Evolutionary conservation across 768 basidiomycete species (phyloP).

Genomic region (Fomitopsis serialis): DNA sequence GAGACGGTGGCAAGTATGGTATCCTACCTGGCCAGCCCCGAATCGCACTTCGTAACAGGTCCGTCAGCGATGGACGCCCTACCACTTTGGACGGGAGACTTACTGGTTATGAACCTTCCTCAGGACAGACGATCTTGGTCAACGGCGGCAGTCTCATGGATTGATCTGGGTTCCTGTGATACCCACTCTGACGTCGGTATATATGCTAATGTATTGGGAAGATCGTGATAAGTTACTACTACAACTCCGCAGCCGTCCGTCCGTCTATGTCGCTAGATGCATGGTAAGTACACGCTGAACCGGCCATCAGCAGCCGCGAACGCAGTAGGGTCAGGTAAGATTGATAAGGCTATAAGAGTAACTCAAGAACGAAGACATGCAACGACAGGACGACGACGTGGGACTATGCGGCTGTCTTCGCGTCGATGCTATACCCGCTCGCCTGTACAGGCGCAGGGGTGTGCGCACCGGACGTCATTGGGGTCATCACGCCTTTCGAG

Average conservation of each 20-base stretch:
- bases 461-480: not conserved
- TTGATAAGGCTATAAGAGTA: not conserved
- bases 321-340: not conserved
- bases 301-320: not conserved
- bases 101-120: not conserved
- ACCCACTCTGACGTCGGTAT: not conserved
- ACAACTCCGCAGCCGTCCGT: not conserved
- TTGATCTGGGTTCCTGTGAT: too few relatives aligned
- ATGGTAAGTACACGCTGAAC: not conserved
- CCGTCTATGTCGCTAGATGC: not conserved
- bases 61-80: not conserved
- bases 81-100: not conserved
- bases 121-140: conserved; percentile 5
- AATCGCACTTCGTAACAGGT: conserved; percentile 17
- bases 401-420: not conserved
- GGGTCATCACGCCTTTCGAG: conserved; percentile 1
- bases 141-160: conserved; percentile 1
- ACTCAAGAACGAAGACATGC: not conserved
- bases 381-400: not conserved
- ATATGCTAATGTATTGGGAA: not conserved
- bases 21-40: conserved; percentile 17
- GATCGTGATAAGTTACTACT: not conserved
- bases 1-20: conserved; percentile 17
- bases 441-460: conserved; percentile 2
- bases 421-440: not conserved